These are phyloP conservation scores for Rhodotorula diobovata DNA, from an alignment of 768 basidiomycete genomes.

Conservation along the genomic window DNA sequence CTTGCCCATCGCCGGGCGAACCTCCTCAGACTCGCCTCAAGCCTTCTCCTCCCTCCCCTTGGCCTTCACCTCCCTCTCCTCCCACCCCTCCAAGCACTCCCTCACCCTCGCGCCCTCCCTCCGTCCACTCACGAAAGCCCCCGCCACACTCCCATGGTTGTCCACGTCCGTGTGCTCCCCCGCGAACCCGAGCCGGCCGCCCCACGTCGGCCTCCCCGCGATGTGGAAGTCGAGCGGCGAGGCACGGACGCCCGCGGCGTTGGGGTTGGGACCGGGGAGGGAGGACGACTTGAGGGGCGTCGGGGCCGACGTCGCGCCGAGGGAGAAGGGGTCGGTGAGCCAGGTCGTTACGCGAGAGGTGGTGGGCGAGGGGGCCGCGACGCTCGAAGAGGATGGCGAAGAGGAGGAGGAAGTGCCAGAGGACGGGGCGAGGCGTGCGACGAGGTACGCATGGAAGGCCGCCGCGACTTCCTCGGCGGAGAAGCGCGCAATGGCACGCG, in stretches of 20 bases:
- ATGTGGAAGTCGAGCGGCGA: conserved; percentile 49
- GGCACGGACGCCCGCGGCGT: conserved; percentile 35
- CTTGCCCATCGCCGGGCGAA: no score
- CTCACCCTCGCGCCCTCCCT: conserved; percentile 48
- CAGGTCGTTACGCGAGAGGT: conserved; percentile 45
- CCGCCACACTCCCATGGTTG: conserved; percentile 45
- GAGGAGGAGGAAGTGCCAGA: not conserved
- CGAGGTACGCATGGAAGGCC: conserved; percentile 37
- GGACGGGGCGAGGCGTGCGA: not conserved
- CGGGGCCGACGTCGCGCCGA: conserved; percentile 49
- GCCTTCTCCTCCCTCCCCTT: no score
- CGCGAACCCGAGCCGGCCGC: conserved; percentile 48
- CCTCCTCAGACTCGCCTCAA: no score
- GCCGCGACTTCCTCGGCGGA: conserved; percentile 9
- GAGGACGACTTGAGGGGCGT: conserved; percentile 36
- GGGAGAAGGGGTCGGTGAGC: conserved; percentile 46
- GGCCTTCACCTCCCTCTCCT: not conserved
- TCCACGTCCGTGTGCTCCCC: conserved; percentile 52
- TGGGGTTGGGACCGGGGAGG: no score
- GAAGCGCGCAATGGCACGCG: conserved; percentile 14
- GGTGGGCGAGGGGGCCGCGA: not conserved
- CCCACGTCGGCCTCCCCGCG: conserved; percentile 47
- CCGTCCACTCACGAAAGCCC: conserved; percentile 48
- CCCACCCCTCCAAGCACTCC: conserved; percentile 40
- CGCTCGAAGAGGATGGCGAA: no score